Conservation (phyloP, 257 asterid species). For the Primulina tabacum region DNA sequence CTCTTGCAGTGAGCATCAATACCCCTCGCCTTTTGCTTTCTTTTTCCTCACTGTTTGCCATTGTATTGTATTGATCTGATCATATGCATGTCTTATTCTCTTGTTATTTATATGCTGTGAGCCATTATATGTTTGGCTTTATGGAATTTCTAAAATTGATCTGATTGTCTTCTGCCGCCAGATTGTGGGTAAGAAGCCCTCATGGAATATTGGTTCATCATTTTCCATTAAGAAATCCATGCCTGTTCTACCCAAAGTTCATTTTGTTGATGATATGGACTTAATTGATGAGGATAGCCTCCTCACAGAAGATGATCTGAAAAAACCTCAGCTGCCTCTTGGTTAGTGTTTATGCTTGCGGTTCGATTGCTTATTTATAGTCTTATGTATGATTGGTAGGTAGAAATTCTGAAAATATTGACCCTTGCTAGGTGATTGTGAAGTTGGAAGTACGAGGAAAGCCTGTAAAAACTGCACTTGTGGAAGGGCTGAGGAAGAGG, state of each 20-base stretch:
- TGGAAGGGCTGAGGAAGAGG: slow-evolving; percentile 90
- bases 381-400: slow-evolving; percentile 6
- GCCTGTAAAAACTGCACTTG: slow-evolving; percentile 94
- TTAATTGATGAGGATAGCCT: slow-evolving; percentile 97
- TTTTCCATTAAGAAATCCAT: slow-evolving; percentile 61
- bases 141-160: neutral
- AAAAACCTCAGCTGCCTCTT: slow-evolving; percentile 73
- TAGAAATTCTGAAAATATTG: slow-evolving; percentile 3
- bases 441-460: slow-evolving; percentile 76
- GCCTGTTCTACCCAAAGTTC: slow-evolving; percentile 58
- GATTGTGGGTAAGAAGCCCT: slow-evolving; percentile 74
- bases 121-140: slow-evolving; percentile 4
- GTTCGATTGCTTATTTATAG: slow-evolving; percentile 12
- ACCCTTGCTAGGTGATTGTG: slow-evolving; percentile 65
- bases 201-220: slow-evolving; percentile 92
- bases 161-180: slow-evolving; percentile 26
- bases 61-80: neutral
- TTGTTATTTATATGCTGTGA: slow-evolving; percentile 9
- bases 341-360: slow-evolving; percentile 40
- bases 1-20: slow-evolving; percentile 58
- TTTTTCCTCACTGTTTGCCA: neutral
- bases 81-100: neutral
- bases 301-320: slow-evolving; percentile 81
- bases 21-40: neutral
- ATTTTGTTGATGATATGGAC: slow-evolving; percentile 75